A percentile compares a stretch with the other conserved stretches of the same genome.
These are phyloP conservation scores for Fusarium tanahbumbuense DNA, from an alignment of 2,329 filamentous ascomycete genomes.

Conservation along the genomic window DNA sequence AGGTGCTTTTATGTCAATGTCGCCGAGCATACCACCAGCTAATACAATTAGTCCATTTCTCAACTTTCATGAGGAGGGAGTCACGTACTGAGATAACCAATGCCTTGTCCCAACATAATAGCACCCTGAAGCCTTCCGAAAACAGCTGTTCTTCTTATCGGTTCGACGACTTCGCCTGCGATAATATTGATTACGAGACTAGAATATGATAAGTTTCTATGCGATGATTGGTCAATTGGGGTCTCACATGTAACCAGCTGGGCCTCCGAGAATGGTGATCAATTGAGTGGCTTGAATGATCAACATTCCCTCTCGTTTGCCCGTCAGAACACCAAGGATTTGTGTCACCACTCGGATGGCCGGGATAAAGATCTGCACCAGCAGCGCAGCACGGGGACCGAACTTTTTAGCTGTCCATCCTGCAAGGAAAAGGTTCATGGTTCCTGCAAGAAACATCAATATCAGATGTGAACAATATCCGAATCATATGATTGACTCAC, in stretches of 20 bases:
- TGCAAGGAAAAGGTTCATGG: constrained; percentile 67
- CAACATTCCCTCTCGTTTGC: constrained; percentile 71
- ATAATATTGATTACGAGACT: constrained; percentile 74
- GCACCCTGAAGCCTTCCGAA: constrained; percentile 74
- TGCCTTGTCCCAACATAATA: constrained; percentile 73
- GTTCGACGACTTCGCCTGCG: constrained; percentile 72
- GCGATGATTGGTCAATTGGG: fast-evolving
- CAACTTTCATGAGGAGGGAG: no score
- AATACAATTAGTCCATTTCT: background rate
- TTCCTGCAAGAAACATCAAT: constrained; percentile 21
- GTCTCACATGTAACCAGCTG: constrained; percentile 71
- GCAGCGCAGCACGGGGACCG: constrained; percentile 71
- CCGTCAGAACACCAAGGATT: constrained; percentile 71
- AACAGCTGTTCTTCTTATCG: constrained; percentile 69
- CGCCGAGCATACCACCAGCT: constrained; percentile 73
- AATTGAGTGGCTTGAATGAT: constrained; percentile 76
- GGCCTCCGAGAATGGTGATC: constrained; percentile 75
- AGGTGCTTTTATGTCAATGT: constrained; percentile 72
- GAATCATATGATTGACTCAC: constrained; percentile 44
- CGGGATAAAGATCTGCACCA: constrained; percentile 72
- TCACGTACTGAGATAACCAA: constrained; percentile 68
- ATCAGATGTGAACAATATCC: fast-evolving
- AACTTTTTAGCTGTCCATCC: constrained; percentile 74
- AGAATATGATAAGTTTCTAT: background rate
- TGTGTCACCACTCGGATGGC: constrained; percentile 72